A percentile compares a stretch with the other conserved stretches of the same genome.
These are phyloP conservation scores for Quercus engelmannii DNA, from an alignment of 306 rosid species.

Conservation along the genomic window DNA sequence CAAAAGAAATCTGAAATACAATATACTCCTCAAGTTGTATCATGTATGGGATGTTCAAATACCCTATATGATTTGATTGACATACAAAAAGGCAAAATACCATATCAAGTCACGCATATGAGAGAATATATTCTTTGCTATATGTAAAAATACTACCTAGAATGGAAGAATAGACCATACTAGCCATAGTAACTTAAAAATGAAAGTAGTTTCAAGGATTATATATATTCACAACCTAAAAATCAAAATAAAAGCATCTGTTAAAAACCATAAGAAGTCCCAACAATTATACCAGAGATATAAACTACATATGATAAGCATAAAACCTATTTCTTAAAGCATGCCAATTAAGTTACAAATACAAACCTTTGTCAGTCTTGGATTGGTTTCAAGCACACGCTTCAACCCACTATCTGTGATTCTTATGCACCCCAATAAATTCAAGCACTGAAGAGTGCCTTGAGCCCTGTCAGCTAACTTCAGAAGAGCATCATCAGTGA, in stretches of 20 bases:
- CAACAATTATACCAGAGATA: neutral
- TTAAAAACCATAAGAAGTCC: neutral
- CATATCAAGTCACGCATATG: neutral
- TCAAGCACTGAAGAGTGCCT: slow-evolving; percentile 55
- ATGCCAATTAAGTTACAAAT: neutral
- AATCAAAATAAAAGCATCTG: neutral
- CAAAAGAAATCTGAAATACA: neutral
- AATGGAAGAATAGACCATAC: neutral
- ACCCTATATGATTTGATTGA: neutral
- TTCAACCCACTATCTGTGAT: slow-evolving; percentile 58
- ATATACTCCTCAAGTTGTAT: neutral
- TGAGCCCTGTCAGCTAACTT: slow-evolving; percentile 61
- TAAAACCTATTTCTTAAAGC: neutral
- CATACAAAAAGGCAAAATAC: neutral
- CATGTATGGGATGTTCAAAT: neutral
- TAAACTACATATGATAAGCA: neutral
- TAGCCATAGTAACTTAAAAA: neutral
- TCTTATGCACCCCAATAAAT: slow-evolving; percentile 37
- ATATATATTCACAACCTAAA: neutral
- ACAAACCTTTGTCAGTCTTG: slow-evolving; percentile 53
- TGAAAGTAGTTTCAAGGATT: neutral
- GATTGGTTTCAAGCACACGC: slow-evolving; percentile 48
- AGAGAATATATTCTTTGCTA: neutral
- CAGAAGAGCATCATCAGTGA: slow-evolving; percentile 47
- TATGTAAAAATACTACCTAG: neutral